These are phyloP conservation scores for Polychytrium aggregatum DNA, from an alignment of 192 early-diverging fungal species.

Conservation along the genomic window DNA sequence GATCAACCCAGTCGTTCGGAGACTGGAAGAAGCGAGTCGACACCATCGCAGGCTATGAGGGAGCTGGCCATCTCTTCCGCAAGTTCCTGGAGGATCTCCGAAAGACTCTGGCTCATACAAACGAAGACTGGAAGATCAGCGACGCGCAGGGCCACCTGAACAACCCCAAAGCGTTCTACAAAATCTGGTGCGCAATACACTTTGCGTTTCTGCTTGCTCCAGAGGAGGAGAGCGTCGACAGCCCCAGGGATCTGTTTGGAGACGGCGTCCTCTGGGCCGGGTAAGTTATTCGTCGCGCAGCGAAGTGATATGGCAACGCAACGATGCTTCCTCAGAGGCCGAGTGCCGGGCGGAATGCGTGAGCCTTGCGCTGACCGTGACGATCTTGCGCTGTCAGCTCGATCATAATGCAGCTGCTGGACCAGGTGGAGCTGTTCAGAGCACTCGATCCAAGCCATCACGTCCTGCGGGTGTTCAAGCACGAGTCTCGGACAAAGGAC, in stretches of 20 bases:
- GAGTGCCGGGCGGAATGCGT: too few relatives aligned
- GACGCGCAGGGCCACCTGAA: slow-evolving; percentile 18
- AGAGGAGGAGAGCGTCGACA: slow-evolving; percentile 8
- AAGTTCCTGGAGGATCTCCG: slow-evolving; percentile 9
- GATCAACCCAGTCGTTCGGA: slow-evolving; percentile 8
- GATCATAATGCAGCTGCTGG: too few relatives aligned
- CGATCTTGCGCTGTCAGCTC: too few relatives aligned
- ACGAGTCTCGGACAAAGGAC: too few relatives aligned
- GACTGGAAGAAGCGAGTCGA: too few relatives aligned
- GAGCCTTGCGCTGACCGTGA: too few relatives aligned
- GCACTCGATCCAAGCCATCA: too few relatives aligned
- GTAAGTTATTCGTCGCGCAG: too few relatives aligned
- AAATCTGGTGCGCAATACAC: slow-evolving; percentile 27
- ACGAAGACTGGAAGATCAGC: slow-evolving; percentile 18
- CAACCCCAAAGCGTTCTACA: slow-evolving; percentile 25
- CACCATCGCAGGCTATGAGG: slow-evolving; percentile 1
- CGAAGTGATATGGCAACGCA: too few relatives aligned
- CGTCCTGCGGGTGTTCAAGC: too few relatives aligned
- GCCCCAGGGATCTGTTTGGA: slow-evolving; percentile 35
- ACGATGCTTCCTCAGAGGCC: too few relatives aligned
- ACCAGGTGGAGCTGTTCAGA: too few relatives aligned
- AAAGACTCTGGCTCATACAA: slow-evolving; percentile 7
- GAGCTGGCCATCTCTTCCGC: slow-evolving; percentile 5
- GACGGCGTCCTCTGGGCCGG: slow-evolving; percentile 30
- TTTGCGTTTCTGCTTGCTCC: slow-evolving; percentile 22